Evolutionary conservation across 2,329 filamentous ascomycete species (phyloP).

Genomic region (Fusarium mexicanum): DNA sequence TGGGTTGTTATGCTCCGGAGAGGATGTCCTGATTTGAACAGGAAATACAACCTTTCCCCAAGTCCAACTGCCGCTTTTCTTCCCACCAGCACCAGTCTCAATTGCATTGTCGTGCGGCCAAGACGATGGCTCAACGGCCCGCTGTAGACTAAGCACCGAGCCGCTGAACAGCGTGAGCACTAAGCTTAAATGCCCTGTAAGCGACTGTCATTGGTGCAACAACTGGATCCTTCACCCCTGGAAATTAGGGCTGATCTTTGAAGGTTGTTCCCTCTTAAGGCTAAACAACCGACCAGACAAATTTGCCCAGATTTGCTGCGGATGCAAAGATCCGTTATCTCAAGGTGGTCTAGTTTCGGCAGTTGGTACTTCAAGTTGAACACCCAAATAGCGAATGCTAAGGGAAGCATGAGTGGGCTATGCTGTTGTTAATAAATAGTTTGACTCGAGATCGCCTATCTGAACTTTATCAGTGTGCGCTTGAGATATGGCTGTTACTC

Average conservation of each 20-base stretch:
- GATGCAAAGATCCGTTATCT: neutral
- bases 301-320: neutral
- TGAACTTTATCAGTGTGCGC: neutral
- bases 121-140: neutral
- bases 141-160: neutral
- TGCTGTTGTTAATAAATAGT: neutral
- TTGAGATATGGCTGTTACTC: neutral
- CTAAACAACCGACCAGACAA: neutral
- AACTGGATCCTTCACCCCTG: neutral
- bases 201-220: neutral
- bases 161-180: neutral
- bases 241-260: constrained; percentile 1
- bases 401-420: neutral
- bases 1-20: neutral
- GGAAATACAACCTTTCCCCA: neutral
- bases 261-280: neutral
- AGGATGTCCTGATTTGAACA: neutral
- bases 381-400: neutral
- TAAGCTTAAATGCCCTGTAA: neutral
- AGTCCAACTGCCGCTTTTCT: neutral
- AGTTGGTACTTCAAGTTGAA: neutral
- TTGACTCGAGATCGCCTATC: neutral
- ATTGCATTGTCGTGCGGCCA: neutral
- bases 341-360: neutral
- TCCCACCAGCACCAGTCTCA: too few relatives aligned